A percentile compares a stretch with the other conserved stretches of the same genome.
Evolutionary conservation across 2,329 filamentous ascomycete species (phyloP).

Genomic region (Fusarium ambrosium): DNA sequence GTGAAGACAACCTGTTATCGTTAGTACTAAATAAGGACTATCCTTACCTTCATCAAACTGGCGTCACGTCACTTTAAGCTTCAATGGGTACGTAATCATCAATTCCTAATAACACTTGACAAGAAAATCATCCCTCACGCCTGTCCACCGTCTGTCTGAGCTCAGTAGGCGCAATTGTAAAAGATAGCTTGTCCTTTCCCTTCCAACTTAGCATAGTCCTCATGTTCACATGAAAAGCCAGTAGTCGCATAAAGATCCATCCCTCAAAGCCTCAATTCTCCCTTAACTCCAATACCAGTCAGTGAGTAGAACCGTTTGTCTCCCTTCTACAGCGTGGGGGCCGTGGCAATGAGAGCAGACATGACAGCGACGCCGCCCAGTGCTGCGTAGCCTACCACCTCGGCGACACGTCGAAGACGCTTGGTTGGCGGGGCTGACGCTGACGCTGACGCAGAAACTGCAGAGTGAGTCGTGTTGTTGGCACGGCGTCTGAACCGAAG

Average conservation of each 20-base stretch:
- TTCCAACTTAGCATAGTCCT: background rate
- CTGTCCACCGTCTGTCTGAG: background rate
- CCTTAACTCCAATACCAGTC: conserved; percentile 35
- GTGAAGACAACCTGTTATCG: too few species aligned
- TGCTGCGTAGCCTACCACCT: conserved; percentile 53
- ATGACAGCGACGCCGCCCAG: conserved; percentile 56
- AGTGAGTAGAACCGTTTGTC: conserved; percentile 1
- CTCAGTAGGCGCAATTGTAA: background rate
- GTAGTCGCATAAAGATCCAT: conserved; percentile 4
- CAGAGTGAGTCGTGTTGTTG: background rate
- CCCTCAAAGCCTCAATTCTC: conserved; percentile 19
- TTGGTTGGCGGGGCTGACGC: conserved; percentile 43
- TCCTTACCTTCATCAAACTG: background rate
- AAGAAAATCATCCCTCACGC: conserved; percentile 9
- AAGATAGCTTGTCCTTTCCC: background rate
- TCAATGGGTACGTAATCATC: conserved; percentile 21
- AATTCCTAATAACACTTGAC: conserved; percentile 31
- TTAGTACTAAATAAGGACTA: too few species aligned
- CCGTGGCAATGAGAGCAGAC: conserved; percentile 56
- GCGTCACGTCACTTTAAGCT: background rate
- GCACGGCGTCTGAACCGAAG: background rate
- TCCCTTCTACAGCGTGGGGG: conserved; percentile 43
- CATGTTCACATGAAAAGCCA: conserved; percentile 3
- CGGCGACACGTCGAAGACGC: conserved; percentile 52
- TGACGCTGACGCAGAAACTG: background rate